Evolutionary conservation across 1,284 basidiomycete genomes (phyloP).

Genomic region (Naganishia albida): DNA sequence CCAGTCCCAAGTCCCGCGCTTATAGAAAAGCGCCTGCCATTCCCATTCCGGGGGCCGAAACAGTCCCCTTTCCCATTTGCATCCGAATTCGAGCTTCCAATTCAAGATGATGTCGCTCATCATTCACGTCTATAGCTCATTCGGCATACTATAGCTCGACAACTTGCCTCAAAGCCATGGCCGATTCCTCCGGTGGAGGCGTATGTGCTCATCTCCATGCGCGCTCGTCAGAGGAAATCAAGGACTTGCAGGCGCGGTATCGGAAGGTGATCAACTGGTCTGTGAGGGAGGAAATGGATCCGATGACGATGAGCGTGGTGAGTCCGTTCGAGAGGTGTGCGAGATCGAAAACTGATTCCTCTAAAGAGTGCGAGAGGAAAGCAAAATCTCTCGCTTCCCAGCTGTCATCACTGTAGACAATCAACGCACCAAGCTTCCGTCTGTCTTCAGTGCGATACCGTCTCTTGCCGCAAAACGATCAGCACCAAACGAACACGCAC

Average conservation of each 20-base stretch:
- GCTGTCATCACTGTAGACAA: slow-evolving; percentile 8
- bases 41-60: too few relatives aligned
- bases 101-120: background rate
- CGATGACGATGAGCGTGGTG: background rate
- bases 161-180: background rate
- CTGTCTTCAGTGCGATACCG: slow-evolving; percentile 25
- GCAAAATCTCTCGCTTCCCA: background rate
- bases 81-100: slow-evolving; percentile 9
- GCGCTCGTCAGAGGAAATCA: slow-evolving; percentile 23
- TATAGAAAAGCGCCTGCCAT: slow-evolving; percentile 1
- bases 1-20: background rate
- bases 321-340: background rate
- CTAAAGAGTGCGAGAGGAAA: background rate
- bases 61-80: slow-evolving; percentile 3
- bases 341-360: background rate
- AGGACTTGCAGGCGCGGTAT: slow-evolving; percentile 26
- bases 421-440: slow-evolving; percentile 15
- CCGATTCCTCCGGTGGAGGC: background rate
- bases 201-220: slow-evolving; percentile 24
- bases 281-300: slow-evolving; percentile 25
- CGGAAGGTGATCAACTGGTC: slow-evolving; percentile 32
- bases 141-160: background rate
- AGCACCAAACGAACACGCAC: background rate
- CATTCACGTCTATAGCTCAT: background rate
- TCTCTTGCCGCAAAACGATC: slow-evolving; percentile 23